Base-by-base conservation (phyloP, 1,284 basidiomycete genomes). In the Cerrena zonata region DNA sequence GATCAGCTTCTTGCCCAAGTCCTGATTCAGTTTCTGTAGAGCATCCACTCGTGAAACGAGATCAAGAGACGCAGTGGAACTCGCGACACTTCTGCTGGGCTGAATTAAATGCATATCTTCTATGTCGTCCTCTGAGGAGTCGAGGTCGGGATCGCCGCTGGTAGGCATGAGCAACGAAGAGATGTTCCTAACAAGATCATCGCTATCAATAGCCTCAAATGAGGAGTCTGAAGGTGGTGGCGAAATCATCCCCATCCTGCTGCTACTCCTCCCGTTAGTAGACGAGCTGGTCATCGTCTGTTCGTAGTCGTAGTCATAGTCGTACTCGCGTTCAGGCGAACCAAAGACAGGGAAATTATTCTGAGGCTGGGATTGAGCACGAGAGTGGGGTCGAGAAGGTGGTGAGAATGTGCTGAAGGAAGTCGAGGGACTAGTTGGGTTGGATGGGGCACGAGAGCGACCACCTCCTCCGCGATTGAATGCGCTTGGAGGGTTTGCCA, bases 21-120 rank as follows among this genome's bases (percentile, higher is more conserved):
- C 91, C 1, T 71, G 67, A 57, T 91, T 92, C n/a, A 79, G 72
- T 56, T 81, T 78, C 63, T 85, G 79, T 50, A 93, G 65, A 2
- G 78, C 80, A 7, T 89, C 85, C 21, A 90, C 62, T 41, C 80
- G 75, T 41, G 90, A 88, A 37, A 78, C 61, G 12, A 81, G 71
- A 52, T 83, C 81, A 61, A 88, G 69, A 1, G 84, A 86, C 3
- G 76, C 73, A 0, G 76, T 80, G 12, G 84, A 86, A 22, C 75
- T 75, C 0, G 77, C 67, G 3, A 73, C 67, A 36, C 75, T 74
- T 4, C 83, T 77, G 55, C 84, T 80, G 56, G 78, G 69, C 7
- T 15, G 7, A 1, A 79, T 79, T 15, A 79, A 64, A 11, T 72
- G 71, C n/a, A 75, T 69, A 25, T 79, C 79, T 27, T 79, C 75